Base-by-base conservation (phyloP, 1,284 basidiomycete genomes). In the Mycena sp. region DNA sequence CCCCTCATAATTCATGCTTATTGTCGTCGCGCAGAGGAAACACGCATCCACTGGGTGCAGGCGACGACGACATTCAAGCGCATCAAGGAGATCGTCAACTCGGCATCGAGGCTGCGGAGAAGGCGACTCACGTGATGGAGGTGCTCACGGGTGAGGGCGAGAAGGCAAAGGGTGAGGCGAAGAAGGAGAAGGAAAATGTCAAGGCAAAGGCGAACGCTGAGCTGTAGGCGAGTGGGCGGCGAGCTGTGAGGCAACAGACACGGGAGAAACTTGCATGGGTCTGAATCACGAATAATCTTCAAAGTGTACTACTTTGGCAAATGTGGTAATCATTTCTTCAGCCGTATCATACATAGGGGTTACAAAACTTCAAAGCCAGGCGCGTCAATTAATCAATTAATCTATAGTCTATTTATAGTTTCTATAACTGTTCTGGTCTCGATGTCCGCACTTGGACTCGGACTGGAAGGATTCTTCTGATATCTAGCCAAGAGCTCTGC, bases 31-130 rank as follows among this genome's bases (percentile, higher is more conserved):
- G 49, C 68, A 88, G 87, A 91, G 78, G 92, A 94, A 76, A 85
- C 87, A 7, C 90, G 93, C 61, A 86, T 93, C 69, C 89, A 88
- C 60, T 95, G 88, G 83, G 83, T 92, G 29, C 89, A 93, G 75
- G 81, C 88, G n/a, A 87, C 92, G 67, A 78, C 76, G 14, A 69
- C 91, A 16, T 84, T 88, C 70, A 75, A 78, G 32, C 83, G 80
- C 58, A 85, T 95, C 69, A 82, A 83, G 63, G 86, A 88, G 3
- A 79, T 87, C 38, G 77, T 94, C 49, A 83, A 87, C 62, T 81
- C 79, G 28, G 87, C 32, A 85, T 91, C 40, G 85, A 86, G 64
- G 84, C 83, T 32, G 87, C 87, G 75, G 90, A 90, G 49, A 89
- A 87, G 71, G 75, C 94, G 48, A 75, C 77, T 32, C 72, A 70